Evolutionary conservation across 345 rosid genomes (phyloP).

Genomic region (Lumnitzera racemosa): DNA sequence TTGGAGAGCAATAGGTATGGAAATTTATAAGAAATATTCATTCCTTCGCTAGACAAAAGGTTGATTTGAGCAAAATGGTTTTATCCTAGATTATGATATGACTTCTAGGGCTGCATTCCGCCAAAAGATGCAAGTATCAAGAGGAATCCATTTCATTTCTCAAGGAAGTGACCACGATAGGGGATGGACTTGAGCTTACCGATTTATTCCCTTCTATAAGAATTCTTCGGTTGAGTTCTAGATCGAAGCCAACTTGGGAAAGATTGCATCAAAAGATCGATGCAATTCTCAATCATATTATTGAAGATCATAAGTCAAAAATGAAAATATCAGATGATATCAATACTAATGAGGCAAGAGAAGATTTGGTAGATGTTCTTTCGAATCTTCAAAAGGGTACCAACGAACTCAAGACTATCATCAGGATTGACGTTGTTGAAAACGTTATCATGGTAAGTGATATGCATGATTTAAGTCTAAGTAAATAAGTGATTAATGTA

Average conservation of each 20-base stretch:
- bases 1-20: slow-evolving; percentile 6
- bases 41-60: neutral
- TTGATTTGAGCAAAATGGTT: slow-evolving; percentile 14
- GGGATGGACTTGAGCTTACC: slow-evolving; percentile 17
- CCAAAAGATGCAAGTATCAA: slow-evolving; percentile 11
- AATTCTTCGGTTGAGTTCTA: slow-evolving; percentile 12
- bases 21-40: slow-evolving; percentile 8
- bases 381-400: slow-evolving; percentile 12
- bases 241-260: slow-evolving; percentile 11
- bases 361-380: slow-evolving; percentile 32
- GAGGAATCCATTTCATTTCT: slow-evolving; percentile 11
- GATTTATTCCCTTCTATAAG: slow-evolving; percentile 27
- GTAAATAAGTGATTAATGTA: no score
- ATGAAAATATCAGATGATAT: neutral
- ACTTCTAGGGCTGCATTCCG: slow-evolving; percentile 27
- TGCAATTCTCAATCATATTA: slow-evolving; percentile 20
- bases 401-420: slow-evolving; percentile 13
- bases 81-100: slow-evolving; percentile 12
- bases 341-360: neutral
- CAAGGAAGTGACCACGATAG: slow-evolving; percentile 10
- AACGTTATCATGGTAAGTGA: slow-evolving; percentile 16
- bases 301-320: slow-evolving; percentile 17
- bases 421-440: slow-evolving; percentile 19
- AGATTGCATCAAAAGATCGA: slow-evolving; percentile 14
- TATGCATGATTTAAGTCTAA: no score